phyloP scores from a whole-genome alignment of 75 land plant species.

The Picea glauca region DNA sequence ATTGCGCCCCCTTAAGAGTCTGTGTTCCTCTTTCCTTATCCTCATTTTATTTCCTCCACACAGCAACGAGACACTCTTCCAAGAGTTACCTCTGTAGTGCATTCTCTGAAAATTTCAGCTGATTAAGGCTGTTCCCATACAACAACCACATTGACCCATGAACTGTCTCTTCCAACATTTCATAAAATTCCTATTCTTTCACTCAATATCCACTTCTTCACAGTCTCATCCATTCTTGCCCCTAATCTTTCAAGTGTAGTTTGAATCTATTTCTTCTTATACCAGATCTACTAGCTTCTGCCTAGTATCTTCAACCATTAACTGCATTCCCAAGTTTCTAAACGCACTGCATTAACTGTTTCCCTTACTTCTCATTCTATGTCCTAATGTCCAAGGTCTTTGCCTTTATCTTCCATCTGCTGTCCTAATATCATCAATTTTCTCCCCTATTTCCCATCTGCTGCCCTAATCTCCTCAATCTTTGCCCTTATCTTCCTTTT shows the following conservation, averaged over 20 bases:
- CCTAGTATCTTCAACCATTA: no score
- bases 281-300: no score
- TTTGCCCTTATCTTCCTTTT: no score
- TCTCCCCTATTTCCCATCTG: no score
- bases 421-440: no score
- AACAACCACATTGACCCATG: neutral
- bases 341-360: no score
- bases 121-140: neutral
- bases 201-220: neutral
- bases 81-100: neutral
- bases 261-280: no score
- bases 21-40: neutral
- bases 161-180: neutral
- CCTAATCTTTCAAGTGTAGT: neutral
- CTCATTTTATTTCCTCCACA: neutral
- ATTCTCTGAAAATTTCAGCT: neutral
- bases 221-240: neutral
- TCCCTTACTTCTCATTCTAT: no score
- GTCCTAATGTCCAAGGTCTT: no score
- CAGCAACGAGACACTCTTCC: neutral
- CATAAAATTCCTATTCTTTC: neutral
- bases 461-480: no score
- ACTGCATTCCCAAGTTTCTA: no score
- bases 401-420: no score
- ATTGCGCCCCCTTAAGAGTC: neutral